Evolutionary conservation across 768 basidiomycete species (phyloP).

Genomic region (Macrocybe gigantea): DNA sequence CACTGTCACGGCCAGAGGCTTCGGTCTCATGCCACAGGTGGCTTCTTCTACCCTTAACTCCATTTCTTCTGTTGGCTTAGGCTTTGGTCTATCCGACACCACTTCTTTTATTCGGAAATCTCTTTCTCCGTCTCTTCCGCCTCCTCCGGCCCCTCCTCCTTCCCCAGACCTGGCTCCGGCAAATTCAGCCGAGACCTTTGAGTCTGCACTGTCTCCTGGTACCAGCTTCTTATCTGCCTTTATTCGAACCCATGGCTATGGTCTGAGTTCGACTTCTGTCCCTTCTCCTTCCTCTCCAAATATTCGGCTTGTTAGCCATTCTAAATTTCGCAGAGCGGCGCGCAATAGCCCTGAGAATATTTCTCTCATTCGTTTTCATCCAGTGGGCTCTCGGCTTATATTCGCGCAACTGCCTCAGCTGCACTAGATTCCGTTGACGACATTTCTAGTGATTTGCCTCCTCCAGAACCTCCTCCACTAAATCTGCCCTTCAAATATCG

Average conservation of each 20-base stretch:
- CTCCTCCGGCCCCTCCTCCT: not conserved
- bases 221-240: not conserved
- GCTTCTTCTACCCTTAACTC: conserved; percentile 8
- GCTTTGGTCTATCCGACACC: conserved; percentile 19
- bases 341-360: too few relatives aligned
- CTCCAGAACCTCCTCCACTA: conserved; percentile 9
- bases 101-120: conserved; percentile 2
- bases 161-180: conserved; percentile 10
- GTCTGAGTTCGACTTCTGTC: conserved; percentile 1
- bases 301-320: too few relatives aligned
- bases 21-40: conserved; percentile 13
- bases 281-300: not conserved
- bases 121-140: too few relatives aligned
- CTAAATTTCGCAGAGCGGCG: too few relatives aligned
- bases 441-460: conserved; percentile 5
- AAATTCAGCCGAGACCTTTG: too few relatives aligned
- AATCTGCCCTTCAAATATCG: conserved; percentile 8
- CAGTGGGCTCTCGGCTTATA: too few relatives aligned
- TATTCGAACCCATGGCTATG: not conserved
- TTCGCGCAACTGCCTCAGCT: conserved; percentile 1
- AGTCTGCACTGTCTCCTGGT: too few relatives aligned
- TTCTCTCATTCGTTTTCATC: too few relatives aligned
- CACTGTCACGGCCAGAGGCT: conserved; percentile 16
- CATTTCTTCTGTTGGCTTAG: conserved; percentile 17
- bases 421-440: not conserved